A percentile compares a stretch with the other conserved stretches of the same genome.
Conservation (phyloP, 148 eudicot species). For the Amaranthus palmeri region DNA sequence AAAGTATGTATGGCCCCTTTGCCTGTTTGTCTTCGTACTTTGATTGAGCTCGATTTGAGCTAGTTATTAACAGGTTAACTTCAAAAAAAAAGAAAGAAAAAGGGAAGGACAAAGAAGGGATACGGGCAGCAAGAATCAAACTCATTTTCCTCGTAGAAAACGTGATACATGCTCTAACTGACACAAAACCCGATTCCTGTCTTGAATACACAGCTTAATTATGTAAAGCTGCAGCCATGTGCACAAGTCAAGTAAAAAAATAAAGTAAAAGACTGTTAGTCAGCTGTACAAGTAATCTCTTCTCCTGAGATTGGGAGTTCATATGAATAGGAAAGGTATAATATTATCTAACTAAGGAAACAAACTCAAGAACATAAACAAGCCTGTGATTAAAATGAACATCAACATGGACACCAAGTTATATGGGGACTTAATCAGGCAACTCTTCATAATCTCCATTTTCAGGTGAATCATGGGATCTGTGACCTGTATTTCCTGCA, state of each 20-base stretch:
- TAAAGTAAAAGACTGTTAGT: constrained; percentile 9
- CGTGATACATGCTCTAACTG: not conserved
- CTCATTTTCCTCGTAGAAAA: not conserved
- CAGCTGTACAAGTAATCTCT: constrained; percentile 27
- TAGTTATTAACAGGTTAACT: too few species aligned
- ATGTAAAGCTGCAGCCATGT: not conserved
- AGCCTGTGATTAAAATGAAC: constrained; percentile 2
- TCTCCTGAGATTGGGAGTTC: constrained; percentile 1
- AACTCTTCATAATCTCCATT: constrained; percentile 35
- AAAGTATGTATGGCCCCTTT: too few species aligned
- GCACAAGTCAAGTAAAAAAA: not conserved
- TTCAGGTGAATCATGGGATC: constrained; percentile 33
- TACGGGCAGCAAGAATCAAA: too few species aligned
- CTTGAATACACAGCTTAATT: too few species aligned
- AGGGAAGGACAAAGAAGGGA: too few species aligned
- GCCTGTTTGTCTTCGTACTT: too few species aligned
- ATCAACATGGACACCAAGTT: not conserved
- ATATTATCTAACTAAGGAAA: constrained; percentile 16
- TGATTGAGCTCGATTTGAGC: too few species aligned
- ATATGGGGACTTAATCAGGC: constrained; percentile 22
- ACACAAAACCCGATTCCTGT: too few species aligned
- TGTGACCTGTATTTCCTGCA: constrained; percentile 32
- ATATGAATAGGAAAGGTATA: constrained; percentile 3
- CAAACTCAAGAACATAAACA: constrained; percentile 1
- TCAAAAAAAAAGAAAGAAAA: too few species aligned